Evolutionary conservation across 78 protist genomes (phyloP).

Genomic region (Chrysochromulina parva): DNA sequence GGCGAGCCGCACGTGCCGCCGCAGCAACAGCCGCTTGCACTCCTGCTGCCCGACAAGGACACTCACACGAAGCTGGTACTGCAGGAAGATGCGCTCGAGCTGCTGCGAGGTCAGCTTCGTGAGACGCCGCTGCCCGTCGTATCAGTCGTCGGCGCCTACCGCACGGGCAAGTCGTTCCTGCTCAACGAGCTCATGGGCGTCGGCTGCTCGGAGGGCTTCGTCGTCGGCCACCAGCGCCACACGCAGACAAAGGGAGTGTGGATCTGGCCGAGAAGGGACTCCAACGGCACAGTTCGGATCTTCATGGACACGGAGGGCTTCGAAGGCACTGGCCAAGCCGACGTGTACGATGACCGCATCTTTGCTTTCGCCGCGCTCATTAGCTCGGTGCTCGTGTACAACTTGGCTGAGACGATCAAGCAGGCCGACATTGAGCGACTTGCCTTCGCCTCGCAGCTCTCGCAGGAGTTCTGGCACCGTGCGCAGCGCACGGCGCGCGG

Average conservation of each 20-base stretch:
- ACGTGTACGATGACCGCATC: slow-evolving; percentile 25
- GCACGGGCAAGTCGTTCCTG: slow-evolving; percentile 19
- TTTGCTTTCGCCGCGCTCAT: background rate
- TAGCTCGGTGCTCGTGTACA: background rate
- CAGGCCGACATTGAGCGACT: background rate
- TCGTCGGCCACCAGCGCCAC: background rate
- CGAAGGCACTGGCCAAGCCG: background rate
- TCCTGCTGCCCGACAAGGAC: background rate
- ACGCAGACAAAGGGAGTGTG: slow-evolving; percentile 24
- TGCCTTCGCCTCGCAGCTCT: background rate
- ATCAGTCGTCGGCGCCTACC: background rate
- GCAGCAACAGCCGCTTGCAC: background rate
- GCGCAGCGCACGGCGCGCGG: too few relatives aligned
- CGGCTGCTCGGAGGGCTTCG: background rate
- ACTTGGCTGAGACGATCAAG: background rate
- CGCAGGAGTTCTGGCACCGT: slow-evolving; percentile 6
- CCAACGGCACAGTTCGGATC: background rate
- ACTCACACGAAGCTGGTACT: background rate
- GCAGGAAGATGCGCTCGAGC: background rate
- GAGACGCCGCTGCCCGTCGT: background rate
- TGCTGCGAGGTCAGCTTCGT: background rate
- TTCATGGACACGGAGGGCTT: slow-evolving; percentile 29
- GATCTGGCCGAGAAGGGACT: background rate
- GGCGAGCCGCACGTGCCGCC: too few relatives aligned
- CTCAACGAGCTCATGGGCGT: background rate